Evolutionary conservation across 1,284 basidiomycete genomes (phyloP).

Genomic region (Ceratobasidium theobromae): DNA sequence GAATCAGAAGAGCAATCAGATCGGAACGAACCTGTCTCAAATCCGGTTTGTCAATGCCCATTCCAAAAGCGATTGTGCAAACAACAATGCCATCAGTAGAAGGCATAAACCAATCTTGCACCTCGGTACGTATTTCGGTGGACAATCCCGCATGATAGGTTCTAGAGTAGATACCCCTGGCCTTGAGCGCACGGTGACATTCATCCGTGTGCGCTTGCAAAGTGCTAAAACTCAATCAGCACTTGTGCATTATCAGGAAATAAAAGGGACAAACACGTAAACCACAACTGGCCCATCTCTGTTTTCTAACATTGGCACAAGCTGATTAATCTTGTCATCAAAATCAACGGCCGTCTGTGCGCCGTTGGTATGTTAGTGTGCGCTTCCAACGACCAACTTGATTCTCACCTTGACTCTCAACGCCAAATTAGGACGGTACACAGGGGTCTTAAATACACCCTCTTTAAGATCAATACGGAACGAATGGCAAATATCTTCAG

Average conservation of each 20-base stretch:
- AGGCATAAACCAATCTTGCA: constrained; percentile 35
- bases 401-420: constrained; percentile 24
- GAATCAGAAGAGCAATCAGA: neutral
- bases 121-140: constrained; percentile 11
- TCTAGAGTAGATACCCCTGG: constrained; percentile 21
- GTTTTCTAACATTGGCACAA: constrained; percentile 30
- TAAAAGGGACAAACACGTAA: constrained; percentile 24
- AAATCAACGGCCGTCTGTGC: neutral
- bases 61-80: constrained; percentile 36
- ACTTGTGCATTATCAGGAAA: neutral
- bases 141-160: constrained; percentile 34
- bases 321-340: constrained; percentile 23
- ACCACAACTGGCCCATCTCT: constrained; percentile 33
- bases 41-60: constrained; percentile 34
- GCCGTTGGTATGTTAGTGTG: neutral
- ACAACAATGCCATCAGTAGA: constrained; percentile 33
- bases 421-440: constrained; percentile 34
- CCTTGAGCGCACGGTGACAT: constrained; percentile 18
- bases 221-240: neutral
- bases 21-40: constrained; percentile 18
- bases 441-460: constrained; percentile 31
- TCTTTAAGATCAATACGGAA: constrained; percentile 32
- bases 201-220: constrained; percentile 33
- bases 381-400: neutral
- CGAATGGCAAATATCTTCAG: constrained; percentile 34